Base-by-base conservation (phyloP, 2,329 filamentous ascomycete species). In the Pseudogymnoascus verrucosus region DNA sequence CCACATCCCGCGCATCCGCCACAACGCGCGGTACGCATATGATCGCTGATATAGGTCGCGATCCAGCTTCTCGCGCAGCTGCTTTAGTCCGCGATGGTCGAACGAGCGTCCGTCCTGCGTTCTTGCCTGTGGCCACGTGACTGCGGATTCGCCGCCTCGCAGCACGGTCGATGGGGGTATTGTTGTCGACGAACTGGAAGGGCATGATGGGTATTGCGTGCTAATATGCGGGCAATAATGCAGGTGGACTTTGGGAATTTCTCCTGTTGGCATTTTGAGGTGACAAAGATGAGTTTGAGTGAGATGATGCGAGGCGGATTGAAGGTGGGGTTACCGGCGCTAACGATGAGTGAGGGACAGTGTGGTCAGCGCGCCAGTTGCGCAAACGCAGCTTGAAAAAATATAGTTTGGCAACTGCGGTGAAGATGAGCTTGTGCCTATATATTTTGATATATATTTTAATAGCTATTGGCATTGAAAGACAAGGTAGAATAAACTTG, bases 101-200 rank as follows among this genome's bases (percentile, higher is more conserved):
- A 14, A 54, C 44, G 39, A 62, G 34, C 19, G 40, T 57, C 34
- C 64, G 66, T 4, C 63, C 64, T 16, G n/a, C 57, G 40, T 69
- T 69, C 61, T 66, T 69, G n/a, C 68, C 67, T 14, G 34, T 34
- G 54, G 66, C 66, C 21, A 67, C 67, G 65, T 67, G 67, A 60
- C 66, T 67, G 4, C 67, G 62, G 12, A 68, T 68, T 8, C 63
- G 54, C 54, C 65, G 67, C 2, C 67, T 62, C 11, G 63, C 60
- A 3, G 12, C 40, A n/a, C 37, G 37, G 57, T 67, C 61, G 19
- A 67, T 67, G 21, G 62, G 12, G 54, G 64, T 42, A 63, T 65
- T 67, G 26, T 57, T 57, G 36, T 66, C 60, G 28, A 67, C 40
- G 31, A 67, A 67, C 14, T 64, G 28, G 37, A 67, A 64, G 16